Evolutionary conservation across 2,329 filamentous ascomycete species (phyloP).

Genomic region (Chaetomium globosum): DNA sequence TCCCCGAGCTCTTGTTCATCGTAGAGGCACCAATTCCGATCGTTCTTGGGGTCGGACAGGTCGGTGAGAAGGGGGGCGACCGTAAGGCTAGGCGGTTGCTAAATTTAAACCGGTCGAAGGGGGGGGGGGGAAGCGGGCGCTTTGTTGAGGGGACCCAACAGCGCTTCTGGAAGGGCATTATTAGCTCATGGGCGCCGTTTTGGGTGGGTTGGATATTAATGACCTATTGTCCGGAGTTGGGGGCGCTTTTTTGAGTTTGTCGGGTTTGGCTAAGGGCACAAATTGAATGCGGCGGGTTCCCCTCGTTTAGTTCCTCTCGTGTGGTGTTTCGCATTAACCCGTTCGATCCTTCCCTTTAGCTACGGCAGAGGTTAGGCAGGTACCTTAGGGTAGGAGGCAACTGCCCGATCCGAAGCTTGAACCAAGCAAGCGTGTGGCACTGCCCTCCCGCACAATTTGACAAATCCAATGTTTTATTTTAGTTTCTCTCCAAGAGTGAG

Average conservation of each 20-base stretch:
- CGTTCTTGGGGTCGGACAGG: not conserved
- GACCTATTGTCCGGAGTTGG: not conserved
- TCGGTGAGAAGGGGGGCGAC: not conserved
- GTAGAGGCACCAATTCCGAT: not conserved
- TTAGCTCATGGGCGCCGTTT: not conserved
- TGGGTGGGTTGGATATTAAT: not conserved
- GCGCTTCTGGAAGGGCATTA: not conserved
- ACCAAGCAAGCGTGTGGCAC: not conserved
- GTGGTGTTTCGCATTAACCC: not conserved
- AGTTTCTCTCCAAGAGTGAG: not conserved
- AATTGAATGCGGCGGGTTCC: not conserved
- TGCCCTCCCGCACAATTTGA: not conserved
- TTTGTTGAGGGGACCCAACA: not conserved
- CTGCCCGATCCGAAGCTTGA: not conserved
- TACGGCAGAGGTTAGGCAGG: not conserved
- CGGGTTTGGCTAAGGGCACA: not conserved
- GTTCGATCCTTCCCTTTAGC: not conserved
- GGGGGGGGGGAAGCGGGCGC: not conserved
- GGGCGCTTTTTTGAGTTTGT: constrained; percentile 6
- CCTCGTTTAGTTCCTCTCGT: not conserved
- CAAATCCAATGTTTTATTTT: not conserved
- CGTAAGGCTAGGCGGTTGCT: not conserved
- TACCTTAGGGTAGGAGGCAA: not conserved
- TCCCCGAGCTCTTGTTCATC: not conserved
- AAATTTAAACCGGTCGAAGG: constrained; percentile 4